These are phyloP conservation scores for Monosporascus sp. DNA, from an alignment of 2,329 filamentous ascomycete species.

Conservation along the genomic window DNA sequence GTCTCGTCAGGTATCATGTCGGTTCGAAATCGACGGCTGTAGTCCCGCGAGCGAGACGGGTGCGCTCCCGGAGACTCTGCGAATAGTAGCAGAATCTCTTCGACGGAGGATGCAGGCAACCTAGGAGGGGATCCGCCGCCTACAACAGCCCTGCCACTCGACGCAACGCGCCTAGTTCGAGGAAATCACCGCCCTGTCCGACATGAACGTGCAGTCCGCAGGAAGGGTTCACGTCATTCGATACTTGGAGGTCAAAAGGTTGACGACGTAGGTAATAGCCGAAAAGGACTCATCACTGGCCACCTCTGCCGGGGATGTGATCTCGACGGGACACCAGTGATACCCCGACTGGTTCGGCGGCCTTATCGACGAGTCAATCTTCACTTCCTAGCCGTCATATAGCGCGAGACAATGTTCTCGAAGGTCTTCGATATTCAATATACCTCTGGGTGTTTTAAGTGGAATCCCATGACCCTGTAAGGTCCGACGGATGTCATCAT, in stretches of 20 bases:
- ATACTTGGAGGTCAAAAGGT: conserved; percentile 2
- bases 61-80: neutral
- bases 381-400: conserved; percentile 1
- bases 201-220: conserved; percentile 17
- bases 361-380: neutral
- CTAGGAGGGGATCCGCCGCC: conserved; percentile 9
- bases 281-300: conserved; percentile 5
- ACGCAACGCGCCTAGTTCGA: conserved; percentile 3
- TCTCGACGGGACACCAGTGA: conserved; percentile 5
- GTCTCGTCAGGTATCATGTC: neutral
- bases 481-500: neutral
- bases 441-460: neutral
- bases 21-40: neutral
- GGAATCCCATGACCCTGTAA: neutral
- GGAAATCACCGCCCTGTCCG: conserved; percentile 7
- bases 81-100: neutral
- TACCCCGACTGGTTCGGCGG: neutral
- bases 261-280: conserved; percentile 5
- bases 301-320: conserved; percentile 6
- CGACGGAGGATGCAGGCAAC: conserved; percentile 7
- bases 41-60: neutral
- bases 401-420: neutral
- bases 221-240: conserved; percentile 7
- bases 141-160: conserved; percentile 9
- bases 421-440: no score